These are phyloP conservation scores for Talaromyces marneffei DNA, from an alignment of 2,329 filamentous ascomycete species.

Conservation along the genomic window DNA sequence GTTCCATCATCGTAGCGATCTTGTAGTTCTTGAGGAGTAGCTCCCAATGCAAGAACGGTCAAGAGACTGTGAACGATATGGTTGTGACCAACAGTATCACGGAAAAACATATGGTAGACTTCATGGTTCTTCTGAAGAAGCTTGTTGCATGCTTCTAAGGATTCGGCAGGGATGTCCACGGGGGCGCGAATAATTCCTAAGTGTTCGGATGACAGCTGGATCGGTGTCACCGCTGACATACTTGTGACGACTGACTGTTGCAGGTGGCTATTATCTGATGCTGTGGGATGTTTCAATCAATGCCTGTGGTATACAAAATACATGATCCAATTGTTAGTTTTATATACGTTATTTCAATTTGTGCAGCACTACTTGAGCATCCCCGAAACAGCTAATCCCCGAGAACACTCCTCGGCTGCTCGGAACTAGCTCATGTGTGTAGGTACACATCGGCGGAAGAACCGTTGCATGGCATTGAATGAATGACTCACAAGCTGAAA, in stretches of 20 bases:
- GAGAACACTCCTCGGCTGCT: neutral
- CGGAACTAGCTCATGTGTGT: neutral
- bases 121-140: constrained; percentile 30
- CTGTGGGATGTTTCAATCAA: neutral
- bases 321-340: neutral
- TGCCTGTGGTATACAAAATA: neutral
- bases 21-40: constrained; percentile 20
- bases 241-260: neutral
- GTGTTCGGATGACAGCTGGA: neutral
- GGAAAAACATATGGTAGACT: constrained; percentile 27
- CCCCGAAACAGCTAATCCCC: neutral
- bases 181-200: neutral
- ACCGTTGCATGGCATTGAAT: neutral
- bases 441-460: neutral
- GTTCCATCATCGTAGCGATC: constrained; percentile 24
- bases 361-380: neutral
- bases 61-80: constrained; percentile 30
- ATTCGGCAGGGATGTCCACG: neutral
- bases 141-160: constrained; percentile 15
- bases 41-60: constrained; percentile 27
- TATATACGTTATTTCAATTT: neutral
- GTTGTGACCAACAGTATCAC: constrained; percentile 21
- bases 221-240: neutral
- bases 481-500: neutral
- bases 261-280: neutral